Evolutionary conservation across 2,329 filamentous ascomycete species (phyloP), one percentile per base, ranked within the genome.

Genomic region (Magnaporthiopsis rhizophila): DNA sequence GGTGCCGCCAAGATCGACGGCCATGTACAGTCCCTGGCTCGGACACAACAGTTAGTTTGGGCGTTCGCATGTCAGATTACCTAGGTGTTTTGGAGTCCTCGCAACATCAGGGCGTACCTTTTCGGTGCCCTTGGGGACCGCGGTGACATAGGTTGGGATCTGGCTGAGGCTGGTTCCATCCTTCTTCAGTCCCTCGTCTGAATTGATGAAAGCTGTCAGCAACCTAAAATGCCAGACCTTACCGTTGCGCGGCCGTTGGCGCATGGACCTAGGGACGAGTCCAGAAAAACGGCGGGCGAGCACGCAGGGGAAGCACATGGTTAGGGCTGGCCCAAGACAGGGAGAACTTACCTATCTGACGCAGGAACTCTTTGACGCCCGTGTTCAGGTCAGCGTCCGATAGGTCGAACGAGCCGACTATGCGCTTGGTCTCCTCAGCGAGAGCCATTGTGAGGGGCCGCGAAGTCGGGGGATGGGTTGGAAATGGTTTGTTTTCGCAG

Each of bases 71-170:
- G 63, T 64, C 67, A 21, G 56, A 53, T 13, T 59, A n/a, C 13
- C 5, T 30, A 30, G 65, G 62, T 64, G 15, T 53, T 58, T 11
- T 59, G 21, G 13, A 3, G 58, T 50, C 2, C 18, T 13, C 8
- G 12, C 6, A 53, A 9, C 18, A 53, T 8, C 8, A 9, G 4
- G n/a, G 32, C 66, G 71, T 79, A 94, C 92, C 88, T 97, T 96
- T 79, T 99, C 95, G 3, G 93, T 97, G 71, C 95, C 95, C 83
- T 98, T 95, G 73, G 95, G 95, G 34, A 98, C 93, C 50, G 87
- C 89, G 1, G 95, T 98, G 69, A 99, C 94, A 77, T 97, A 99
- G 58, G 93, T 97, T 9, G 95, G 95, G 72, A 99, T 98, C 80
- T 98, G 95, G 79, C 90, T 94, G 80, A 99, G 79, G 70, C 89